Percentiles rank a stretch among this genome's conserved stretches.
Conservation (phyloP, 805 yeast genomes). For the Yamadazyma sp. region DNA sequence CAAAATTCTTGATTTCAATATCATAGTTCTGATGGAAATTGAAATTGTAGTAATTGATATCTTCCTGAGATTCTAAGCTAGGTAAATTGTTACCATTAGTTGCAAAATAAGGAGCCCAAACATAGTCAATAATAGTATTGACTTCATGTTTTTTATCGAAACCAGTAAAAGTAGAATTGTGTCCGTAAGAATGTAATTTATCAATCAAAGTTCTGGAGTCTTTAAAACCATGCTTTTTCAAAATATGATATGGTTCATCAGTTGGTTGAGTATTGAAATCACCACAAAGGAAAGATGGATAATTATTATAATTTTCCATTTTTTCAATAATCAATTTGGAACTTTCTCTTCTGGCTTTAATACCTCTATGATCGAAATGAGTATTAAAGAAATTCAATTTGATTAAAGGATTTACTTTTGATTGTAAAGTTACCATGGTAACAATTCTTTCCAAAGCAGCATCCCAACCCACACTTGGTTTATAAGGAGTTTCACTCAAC, state of each 20-base stretch:
- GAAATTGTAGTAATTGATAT: slow-evolving; percentile 7
- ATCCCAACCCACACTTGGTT: slow-evolving; percentile 42
- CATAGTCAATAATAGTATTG: slow-evolving; percentile 40
- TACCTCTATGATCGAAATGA: slow-evolving; percentile 42
- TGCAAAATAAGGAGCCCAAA: slow-evolving; percentile 38
- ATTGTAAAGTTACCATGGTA: slow-evolving; percentile 33
- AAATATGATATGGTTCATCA: slow-evolving; percentile 39
- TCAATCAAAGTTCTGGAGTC: slow-evolving; percentile 31
- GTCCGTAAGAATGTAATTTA: slow-evolving; percentile 36
- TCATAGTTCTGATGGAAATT: slow-evolving; percentile 18
- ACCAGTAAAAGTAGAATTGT: slow-evolving; percentile 46
- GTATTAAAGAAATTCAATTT: slow-evolving; percentile 36
- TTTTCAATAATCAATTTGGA: slow-evolving; percentile 32
- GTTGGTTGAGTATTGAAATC: slow-evolving; percentile 42
- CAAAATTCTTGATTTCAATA: slow-evolving; percentile 33
- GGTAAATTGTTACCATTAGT: slow-evolving; percentile 17
- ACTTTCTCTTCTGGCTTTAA: slow-evolving; percentile 31
- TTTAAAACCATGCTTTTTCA: slow-evolving; percentile 28
- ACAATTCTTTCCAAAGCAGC: slow-evolving; percentile 41
- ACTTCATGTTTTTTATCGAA: slow-evolving; percentile 32
- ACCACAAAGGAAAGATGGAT: slow-evolving; percentile 40
- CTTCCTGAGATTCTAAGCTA: slow-evolving; percentile 2
- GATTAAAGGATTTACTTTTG: slow-evolving; percentile 25
- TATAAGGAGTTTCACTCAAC: slow-evolving; percentile 46
- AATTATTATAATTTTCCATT: slow-evolving; percentile 26